A percentile compares a stretch with the other conserved stretches of the same genome.
phyloP scores from a whole-genome alignment of 2,329 filamentous ascomycete species.

The Uncinocarpus reesii region DNA sequence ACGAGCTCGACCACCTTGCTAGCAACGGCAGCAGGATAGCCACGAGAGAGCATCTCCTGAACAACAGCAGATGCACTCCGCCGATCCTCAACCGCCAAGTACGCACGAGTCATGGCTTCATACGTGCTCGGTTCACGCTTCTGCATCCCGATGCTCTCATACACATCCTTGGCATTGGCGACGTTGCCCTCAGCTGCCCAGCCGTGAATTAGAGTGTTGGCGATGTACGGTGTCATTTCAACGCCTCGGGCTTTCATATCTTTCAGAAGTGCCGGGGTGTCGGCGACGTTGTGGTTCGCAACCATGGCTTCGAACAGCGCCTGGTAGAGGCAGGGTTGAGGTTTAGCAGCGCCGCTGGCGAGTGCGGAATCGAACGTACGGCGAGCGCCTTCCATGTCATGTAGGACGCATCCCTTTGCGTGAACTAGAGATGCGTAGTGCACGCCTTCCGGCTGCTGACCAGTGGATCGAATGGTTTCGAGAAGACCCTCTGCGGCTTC shows the following conservation, averaged over 20 bases:
- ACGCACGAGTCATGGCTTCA: conserved; percentile 94
- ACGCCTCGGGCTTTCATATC: conserved; percentile 66
- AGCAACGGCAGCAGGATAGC: conserved; percentile 83
- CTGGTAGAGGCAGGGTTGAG: conserved; percentile 84
- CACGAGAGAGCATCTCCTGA: conserved; percentile 78
- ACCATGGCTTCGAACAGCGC: conserved; percentile 96
- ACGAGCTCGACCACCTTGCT: conserved; percentile 90
- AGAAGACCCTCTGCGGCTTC: conserved; percentile 74
- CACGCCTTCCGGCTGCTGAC: conserved; percentile 73
- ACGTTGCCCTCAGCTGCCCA: conserved; percentile 83
- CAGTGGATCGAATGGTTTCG: conserved; percentile 61
- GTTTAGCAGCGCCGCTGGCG: conserved; percentile 53
- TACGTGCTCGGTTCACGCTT: conserved; percentile 95
- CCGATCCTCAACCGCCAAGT: conserved; percentile 71
- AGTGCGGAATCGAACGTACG: conserved; percentile 74
- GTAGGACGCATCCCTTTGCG: conserved; percentile 84
- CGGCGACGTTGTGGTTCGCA: conserved; percentile 74
- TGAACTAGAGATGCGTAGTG: conserved; percentile 95
- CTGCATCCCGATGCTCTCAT: conserved; percentile 62
- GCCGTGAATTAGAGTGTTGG: conserved; percentile 94
- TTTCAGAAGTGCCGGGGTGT: conserved; percentile 61
- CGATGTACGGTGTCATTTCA: conserved; percentile 91
- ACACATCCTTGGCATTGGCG: conserved; percentile 65
- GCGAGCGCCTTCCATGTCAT: conserved; percentile 77
- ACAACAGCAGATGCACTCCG: conserved; percentile 67